phyloP scores from a whole-genome alignment of 495 filamentous ascomycete species.

The Chaetomium tenue region DNA sequence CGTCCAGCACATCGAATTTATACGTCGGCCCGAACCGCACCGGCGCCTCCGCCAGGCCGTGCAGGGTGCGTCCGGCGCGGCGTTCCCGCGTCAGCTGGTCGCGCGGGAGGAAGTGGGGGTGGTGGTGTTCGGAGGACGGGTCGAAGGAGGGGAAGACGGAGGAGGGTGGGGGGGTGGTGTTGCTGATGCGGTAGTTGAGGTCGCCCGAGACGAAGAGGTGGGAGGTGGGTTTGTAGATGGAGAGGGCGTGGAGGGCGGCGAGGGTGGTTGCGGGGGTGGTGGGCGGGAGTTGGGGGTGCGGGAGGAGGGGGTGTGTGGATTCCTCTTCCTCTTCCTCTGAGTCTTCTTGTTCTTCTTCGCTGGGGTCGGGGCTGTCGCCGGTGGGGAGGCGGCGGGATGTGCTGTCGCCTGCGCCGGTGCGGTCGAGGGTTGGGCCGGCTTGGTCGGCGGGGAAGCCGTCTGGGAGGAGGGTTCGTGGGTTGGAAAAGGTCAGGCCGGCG shows the following conservation, averaged over 20 bases:
- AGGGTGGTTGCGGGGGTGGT: slow-evolving; percentile 16
- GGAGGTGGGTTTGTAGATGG: slow-evolving; percentile 69
- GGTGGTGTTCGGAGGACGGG: slow-evolving; percentile 48
- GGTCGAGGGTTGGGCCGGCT: slow-evolving; percentile 21
- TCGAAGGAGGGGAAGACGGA: slow-evolving; percentile 61
- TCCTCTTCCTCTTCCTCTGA: neutral
- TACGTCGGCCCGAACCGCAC: slow-evolving; percentile 90
- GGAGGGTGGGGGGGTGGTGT: slow-evolving; percentile 52
- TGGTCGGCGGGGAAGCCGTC: slow-evolving; percentile 23
- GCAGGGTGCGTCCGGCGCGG: slow-evolving; percentile 61
- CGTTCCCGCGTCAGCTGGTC: slow-evolving; percentile 79
- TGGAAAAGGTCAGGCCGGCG: slow-evolving; percentile 70
- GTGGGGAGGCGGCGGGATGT: slow-evolving; percentile 2
- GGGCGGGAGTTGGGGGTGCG: neutral
- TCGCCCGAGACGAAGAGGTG: slow-evolving; percentile 86
- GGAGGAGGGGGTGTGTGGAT: slow-evolving; percentile 3
- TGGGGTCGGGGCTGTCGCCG: slow-evolving; percentile 24
- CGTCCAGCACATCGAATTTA: slow-evolving; percentile 56
- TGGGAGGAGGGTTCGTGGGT: slow-evolving; percentile 37
- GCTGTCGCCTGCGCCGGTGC: slow-evolving; percentile 27
- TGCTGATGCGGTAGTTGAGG: slow-evolving; percentile 86
- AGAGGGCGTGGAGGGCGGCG: slow-evolving; percentile 38
- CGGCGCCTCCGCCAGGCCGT: slow-evolving; percentile 70
- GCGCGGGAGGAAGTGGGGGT: slow-evolving; percentile 56
- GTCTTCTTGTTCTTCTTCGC: slow-evolving; percentile 32